Evolutionary conservation across 139 green algal genomes (phyloP).

Genomic region (Deuterostichococcus epilithicus): DNA sequence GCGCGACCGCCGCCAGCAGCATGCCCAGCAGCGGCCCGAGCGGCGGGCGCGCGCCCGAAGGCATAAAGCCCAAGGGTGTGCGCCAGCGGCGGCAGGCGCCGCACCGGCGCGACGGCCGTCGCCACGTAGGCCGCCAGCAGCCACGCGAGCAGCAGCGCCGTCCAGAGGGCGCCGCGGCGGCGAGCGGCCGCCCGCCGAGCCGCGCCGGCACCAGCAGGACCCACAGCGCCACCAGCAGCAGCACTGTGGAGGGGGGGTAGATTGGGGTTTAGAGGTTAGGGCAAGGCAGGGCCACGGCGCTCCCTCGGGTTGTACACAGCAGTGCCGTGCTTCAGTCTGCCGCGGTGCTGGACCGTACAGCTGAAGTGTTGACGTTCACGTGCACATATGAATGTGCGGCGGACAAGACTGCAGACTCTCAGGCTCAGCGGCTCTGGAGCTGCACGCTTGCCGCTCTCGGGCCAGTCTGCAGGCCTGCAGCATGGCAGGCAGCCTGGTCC

Average conservation of each 20-base stretch:
- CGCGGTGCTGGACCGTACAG: too few relatives aligned
- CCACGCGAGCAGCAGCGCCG: slow-evolving; percentile 15
- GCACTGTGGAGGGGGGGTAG: neutral
- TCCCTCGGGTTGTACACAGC: too few relatives aligned
- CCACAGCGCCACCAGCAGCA: slow-evolving; percentile 22
- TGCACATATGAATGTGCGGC: too few relatives aligned
- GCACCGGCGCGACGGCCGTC: slow-evolving; percentile 6
- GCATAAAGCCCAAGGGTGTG: slow-evolving; percentile 8
- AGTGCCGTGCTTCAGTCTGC: too few relatives aligned
- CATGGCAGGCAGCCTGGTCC: too few relatives aligned
- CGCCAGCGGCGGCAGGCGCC: neutral
- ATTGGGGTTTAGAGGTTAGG: too few relatives aligned
- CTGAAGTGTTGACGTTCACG: too few relatives aligned
- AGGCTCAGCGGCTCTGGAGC: too few relatives aligned
- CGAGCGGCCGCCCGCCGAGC: neutral
- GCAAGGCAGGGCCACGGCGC: too few relatives aligned
- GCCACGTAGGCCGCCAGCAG: slow-evolving; percentile 16
- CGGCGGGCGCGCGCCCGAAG: neutral
- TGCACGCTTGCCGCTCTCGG: too few relatives aligned
- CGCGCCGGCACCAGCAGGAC: slow-evolving; percentile 5
- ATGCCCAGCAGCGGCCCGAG: slow-evolving; percentile 11
- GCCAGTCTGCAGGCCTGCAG: too few relatives aligned
- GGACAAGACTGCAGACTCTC: too few relatives aligned
- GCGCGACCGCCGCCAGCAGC: neutral
- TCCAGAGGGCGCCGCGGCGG: neutral